phyloP scores from a whole-genome alignment of 2,329 filamentous ascomycete species.

The Trichoderma sp. region DNA sequence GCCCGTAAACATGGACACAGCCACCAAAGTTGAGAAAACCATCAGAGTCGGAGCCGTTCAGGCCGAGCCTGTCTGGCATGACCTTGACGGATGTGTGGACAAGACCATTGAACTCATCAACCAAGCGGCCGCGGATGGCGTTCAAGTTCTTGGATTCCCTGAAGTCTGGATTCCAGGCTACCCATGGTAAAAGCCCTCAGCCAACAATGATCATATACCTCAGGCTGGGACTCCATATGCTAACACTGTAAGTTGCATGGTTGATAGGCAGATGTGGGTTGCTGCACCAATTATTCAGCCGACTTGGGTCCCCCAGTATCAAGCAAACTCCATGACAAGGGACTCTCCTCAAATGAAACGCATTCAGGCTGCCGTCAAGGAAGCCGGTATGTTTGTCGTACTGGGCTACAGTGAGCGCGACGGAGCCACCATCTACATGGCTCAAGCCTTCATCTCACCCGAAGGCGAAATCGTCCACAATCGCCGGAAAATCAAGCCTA shows the following conservation, averaged over 20 bases:
- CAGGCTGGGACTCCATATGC: not conserved
- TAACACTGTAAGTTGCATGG: not conserved
- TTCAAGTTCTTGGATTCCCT: slow-evolving; percentile 55
- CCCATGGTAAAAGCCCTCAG: not conserved
- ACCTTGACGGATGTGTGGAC: slow-evolving; percentile 50
- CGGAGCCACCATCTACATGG: slow-evolving; percentile 50
- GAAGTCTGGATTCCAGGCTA: slow-evolving; percentile 32
- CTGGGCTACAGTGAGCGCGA: slow-evolving; percentile 56
- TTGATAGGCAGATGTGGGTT: slow-evolving; percentile 9
- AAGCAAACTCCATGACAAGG: slow-evolving; percentile 39
- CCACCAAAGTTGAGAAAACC: not conserved
- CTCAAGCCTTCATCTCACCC: slow-evolving; percentile 52
- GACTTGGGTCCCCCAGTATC: slow-evolving; percentile 6
- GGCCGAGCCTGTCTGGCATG: slow-evolving; percentile 51
- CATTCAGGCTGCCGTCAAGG: slow-evolving; percentile 47
- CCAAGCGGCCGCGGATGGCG: slow-evolving; percentile 47
- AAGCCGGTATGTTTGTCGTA: slow-evolving; percentile 52
- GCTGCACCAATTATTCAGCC: not conserved
- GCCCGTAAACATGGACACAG: not conserved
- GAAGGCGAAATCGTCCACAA: slow-evolving; percentile 50
- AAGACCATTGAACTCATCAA: slow-evolving; percentile 54
- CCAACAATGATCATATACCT: no score
- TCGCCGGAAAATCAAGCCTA: slow-evolving; percentile 57
- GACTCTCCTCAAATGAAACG: slow-evolving; percentile 54
- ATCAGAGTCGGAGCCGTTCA: slow-evolving; percentile 38